phyloP scores from a whole-genome alignment of 768 basidiomycete genomes.

The Agrocybe praecox region DNA sequence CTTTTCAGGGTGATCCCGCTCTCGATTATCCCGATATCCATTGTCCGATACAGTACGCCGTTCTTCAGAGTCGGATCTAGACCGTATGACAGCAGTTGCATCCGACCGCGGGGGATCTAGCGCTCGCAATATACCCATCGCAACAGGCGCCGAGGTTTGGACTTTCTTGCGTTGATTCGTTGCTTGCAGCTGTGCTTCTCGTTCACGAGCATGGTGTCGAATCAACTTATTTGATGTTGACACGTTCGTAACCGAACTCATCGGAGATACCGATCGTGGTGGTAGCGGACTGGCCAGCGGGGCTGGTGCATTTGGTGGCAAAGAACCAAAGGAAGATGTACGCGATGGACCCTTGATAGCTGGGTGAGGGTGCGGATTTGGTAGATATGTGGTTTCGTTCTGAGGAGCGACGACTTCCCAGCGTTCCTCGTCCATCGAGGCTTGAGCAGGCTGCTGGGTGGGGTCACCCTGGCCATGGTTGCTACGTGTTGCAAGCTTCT shows the following conservation, averaged over 20 bases:
- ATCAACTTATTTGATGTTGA: conserved; percentile 18
- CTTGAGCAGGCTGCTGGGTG: background rate
- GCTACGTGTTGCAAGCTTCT: conserved; percentile 36
- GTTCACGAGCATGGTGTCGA: conserved; percentile 19
- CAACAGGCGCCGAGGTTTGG: conserved; percentile 34
- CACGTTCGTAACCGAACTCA: conserved; percentile 28
- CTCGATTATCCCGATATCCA: conserved; percentile 23
- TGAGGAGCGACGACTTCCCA: conserved; percentile 45
- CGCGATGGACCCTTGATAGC: conserved; percentile 40
- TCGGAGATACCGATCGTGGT: conserved; percentile 50
- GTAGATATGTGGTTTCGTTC: conserved; percentile 26
- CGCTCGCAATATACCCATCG: conserved; percentile 59
- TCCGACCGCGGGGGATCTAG: conserved; percentile 52
- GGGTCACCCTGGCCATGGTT: conserved; percentile 17
- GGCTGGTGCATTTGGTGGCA: conserved; percentile 38
- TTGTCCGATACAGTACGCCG: conserved; percentile 30
- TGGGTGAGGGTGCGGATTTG: conserved; percentile 26
- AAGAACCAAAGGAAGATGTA: conserved; percentile 51
- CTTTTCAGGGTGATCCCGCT: conserved; percentile 32
- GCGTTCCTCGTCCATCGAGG: conserved; percentile 39
- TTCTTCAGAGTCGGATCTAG: conserved; percentile 34
- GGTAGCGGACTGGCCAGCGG: conserved; percentile 36
- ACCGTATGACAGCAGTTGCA: conserved; percentile 28
- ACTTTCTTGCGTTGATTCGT: conserved; percentile 15
- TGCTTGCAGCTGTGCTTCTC: conserved; percentile 7